These are phyloP conservation scores for Copromyces sp. DNA, from an alignment of 495 filamentous ascomycete genomes.

Conservation along the genomic window DNA sequence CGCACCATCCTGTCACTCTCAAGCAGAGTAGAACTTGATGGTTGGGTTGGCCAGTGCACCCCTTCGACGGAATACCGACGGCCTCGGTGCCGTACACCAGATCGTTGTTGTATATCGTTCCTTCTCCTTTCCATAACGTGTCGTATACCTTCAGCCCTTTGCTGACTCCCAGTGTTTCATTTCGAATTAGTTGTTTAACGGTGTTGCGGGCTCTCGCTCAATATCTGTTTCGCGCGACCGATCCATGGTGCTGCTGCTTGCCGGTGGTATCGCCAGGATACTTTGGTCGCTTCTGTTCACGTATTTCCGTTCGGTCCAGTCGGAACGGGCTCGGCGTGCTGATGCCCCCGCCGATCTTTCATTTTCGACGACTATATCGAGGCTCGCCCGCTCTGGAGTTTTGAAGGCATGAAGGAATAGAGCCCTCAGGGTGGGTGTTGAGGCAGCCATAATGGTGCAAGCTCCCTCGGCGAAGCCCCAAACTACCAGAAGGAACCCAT, in stretches of 20 bases:
- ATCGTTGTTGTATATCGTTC: not conserved
- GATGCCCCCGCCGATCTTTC: not conserved
- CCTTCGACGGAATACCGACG: not conserved
- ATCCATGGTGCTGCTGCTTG: not conserved
- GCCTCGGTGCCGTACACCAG: not conserved
- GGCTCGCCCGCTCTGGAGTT: not conserved
- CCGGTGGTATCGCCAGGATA: not conserved
- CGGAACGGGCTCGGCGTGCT: not conserved
- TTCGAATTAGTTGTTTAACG: not conserved
- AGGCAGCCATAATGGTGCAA: slow-evolving; percentile 28
- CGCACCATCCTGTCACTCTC: not conserved
- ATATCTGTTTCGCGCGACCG: not conserved
- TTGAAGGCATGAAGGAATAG: slow-evolving; percentile 7
- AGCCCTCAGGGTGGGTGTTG: slow-evolving; percentile 24
- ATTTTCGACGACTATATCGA: not conserved
- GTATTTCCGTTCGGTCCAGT: not conserved
- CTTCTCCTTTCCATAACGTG: not conserved
- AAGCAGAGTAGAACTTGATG: not conserved
- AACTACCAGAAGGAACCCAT: slow-evolving; percentile 19
- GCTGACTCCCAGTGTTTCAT: not conserved
- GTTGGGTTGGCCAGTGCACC: not conserved
- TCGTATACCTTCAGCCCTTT: not conserved
- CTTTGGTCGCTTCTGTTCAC: not conserved
- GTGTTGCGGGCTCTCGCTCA: not conserved
- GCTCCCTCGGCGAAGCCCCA: slow-evolving; percentile 25